Percentiles rank a stretch among this genome's conserved stretches.
These are phyloP conservation scores for Phyllosticta paracitricarpa DNA, from an alignment of 2,329 filamentous ascomycete species.

Conservation along the genomic window DNA sequence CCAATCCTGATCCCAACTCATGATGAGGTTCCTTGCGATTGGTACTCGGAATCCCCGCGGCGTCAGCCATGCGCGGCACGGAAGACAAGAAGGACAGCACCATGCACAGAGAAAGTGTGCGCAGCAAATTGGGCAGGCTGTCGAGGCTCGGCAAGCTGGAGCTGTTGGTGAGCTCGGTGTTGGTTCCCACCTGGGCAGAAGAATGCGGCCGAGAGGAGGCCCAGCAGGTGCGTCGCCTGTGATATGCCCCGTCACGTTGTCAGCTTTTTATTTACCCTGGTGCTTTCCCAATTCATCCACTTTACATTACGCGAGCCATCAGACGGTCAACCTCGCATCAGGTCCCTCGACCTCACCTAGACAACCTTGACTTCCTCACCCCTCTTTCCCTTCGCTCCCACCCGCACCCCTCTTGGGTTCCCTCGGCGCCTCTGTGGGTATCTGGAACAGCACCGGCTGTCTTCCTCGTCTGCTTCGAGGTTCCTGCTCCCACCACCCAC, in stretches of 20 bases:
- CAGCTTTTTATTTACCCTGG: slow-evolving; percentile 10
- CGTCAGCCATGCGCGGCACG: background rate
- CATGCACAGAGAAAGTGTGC: background rate
- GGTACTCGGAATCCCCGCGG: background rate
- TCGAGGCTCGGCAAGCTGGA: background rate
- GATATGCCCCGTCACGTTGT: slow-evolving; percentile 9
- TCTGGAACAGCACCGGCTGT: background rate
- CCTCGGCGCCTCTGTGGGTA: background rate
- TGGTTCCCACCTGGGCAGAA: background rate
- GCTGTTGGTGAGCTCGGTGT: background rate
- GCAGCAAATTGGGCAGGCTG: background rate
- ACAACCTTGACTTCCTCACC: slow-evolving; percentile 2
- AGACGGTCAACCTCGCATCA: slow-evolving; percentile 1
- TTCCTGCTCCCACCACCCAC: background rate
- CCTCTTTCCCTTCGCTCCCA: background rate
- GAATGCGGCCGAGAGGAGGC: background rate
- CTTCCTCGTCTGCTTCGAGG: background rate
- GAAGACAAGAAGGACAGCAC: background rate
- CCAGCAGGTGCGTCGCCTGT: background rate
- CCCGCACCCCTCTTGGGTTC: background rate
- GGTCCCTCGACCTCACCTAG: background rate
- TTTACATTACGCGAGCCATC: slow-evolving; percentile 6
- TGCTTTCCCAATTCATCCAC: slow-evolving; percentile 10
- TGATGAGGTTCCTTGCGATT: background rate
- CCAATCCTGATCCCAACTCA: background rate